A percentile compares a stretch with the other conserved stretches of the same genome.
These are phyloP conservation scores for Biscogniauxia mediterranea DNA, from an alignment of 2,329 filamentous ascomycete genomes.

Conservation along the genomic window DNA sequence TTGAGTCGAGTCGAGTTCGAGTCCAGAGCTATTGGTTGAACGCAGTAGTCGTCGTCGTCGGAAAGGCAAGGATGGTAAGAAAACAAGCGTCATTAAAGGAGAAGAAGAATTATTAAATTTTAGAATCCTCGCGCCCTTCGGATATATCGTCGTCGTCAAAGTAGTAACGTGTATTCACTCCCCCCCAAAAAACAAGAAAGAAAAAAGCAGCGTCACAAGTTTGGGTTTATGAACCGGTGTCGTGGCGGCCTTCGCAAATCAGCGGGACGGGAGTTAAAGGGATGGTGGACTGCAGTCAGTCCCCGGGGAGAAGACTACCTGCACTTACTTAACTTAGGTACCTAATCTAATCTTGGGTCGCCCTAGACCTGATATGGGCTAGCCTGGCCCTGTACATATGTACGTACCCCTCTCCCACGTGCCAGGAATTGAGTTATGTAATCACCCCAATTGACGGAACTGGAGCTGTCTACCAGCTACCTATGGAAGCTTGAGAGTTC, in stretches of 20 bases:
- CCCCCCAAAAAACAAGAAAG: too few species aligned
- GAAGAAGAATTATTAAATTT: too few species aligned
- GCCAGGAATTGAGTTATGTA: not conserved
- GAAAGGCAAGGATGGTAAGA: not conserved
- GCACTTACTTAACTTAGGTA: too few species aligned
- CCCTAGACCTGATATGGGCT: not conserved
- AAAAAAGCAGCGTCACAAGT: too few species aligned
- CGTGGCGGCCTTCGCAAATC: not conserved
- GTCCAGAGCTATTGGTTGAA: not conserved
- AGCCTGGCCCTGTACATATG: not conserved
- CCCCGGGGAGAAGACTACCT: too few species aligned
- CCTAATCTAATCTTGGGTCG: not conserved
- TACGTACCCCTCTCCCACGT: not conserved
- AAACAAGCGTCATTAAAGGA: not conserved
- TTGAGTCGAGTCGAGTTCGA: too few species aligned
- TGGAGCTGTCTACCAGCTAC: too few species aligned
- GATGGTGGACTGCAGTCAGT: too few species aligned
- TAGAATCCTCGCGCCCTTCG: too few species aligned
- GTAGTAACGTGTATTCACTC: not conserved
- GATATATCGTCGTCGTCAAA: too few species aligned
- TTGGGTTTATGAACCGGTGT: not conserved
- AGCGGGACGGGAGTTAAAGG: not conserved
- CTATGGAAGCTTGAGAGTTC: too few species aligned
- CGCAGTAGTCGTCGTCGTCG: not conserved
- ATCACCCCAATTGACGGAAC: not conserved